phyloP scores from a whole-genome alignment of 805 yeast genomes.

The Hanseniaspora hatyaiensis region DNA sequence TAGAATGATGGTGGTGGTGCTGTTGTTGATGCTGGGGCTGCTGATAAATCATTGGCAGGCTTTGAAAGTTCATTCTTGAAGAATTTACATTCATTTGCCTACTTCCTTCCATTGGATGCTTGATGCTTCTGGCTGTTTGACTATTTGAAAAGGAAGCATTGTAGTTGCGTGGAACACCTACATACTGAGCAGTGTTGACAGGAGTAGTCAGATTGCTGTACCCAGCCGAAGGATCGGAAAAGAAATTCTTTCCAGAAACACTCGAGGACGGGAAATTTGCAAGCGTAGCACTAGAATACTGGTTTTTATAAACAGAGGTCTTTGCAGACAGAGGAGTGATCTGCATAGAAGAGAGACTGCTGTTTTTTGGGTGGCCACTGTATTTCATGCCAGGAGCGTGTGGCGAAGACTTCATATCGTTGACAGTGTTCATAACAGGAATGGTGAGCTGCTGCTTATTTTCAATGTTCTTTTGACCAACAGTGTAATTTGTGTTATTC shows the following conservation, averaged over 20 bases:
- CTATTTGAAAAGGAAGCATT: neutral
- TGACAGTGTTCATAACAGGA: neutral
- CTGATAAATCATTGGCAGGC: slow-evolving; percentile 10
- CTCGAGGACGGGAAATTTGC: neutral
- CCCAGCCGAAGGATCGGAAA: neutral
- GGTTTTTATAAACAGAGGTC: slow-evolving; percentile 1
- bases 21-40: no score
- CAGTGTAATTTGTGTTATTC: neutral
- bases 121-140: neutral
- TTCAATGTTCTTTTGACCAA: neutral
- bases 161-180: neutral
- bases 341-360: neutral
- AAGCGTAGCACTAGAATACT: neutral
- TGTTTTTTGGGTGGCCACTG: neutral
- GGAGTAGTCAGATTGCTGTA: slow-evolving; percentile 5
- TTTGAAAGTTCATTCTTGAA: neutral
- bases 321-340: slow-evolving; percentile 7
- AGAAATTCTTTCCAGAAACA: neutral
- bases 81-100: neutral
- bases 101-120: no score
- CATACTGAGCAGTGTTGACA: slow-evolving; percentile 2
- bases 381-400: neutral
- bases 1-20: no score
- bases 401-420: neutral
- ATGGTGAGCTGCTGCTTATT: neutral